Evolutionary conservation across 257 asterid species (phyloP).

Genomic region (Mentha longifolia): DNA sequence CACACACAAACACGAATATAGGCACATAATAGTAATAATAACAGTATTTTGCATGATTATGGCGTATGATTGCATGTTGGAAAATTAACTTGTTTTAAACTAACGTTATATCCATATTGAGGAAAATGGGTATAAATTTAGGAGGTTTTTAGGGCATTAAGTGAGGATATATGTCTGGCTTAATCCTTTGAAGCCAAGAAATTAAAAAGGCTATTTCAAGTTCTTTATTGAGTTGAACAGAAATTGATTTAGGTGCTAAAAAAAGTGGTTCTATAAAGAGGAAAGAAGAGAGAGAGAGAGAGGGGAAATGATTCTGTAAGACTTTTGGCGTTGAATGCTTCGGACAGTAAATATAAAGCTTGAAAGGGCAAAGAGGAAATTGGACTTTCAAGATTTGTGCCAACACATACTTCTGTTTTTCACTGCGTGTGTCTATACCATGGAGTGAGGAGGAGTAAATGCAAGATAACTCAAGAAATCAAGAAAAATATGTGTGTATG

Average conservation of each 20-base stretch:
- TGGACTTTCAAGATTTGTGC: conserved; percentile 32
- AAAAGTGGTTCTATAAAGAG: not conserved
- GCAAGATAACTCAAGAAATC: conserved; percentile 35
- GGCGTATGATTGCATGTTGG: not conserved
- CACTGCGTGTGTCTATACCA: conserved; percentile 27
- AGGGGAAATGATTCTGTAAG: conserved; percentile 11
- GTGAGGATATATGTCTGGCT: not conserved
- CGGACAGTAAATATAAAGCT: conserved; percentile 27
- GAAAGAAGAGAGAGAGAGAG: not conserved
- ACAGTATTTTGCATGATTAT: not conserved
- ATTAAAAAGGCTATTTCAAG: not conserved
- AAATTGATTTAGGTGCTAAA: not conserved
- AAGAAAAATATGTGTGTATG: no score
- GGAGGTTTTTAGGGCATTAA: not conserved
- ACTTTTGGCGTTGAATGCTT: conserved; percentile 37
- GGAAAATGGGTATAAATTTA: no score
- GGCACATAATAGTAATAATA: no score
- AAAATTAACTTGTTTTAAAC: not conserved
- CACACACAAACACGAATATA: no score
- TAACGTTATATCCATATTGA: no score
- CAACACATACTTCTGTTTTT: conserved; percentile 23
- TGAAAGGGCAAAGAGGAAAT: conserved; percentile 19
- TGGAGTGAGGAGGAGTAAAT: conserved; percentile 43
- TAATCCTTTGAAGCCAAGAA: not conserved
- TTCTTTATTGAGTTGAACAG: not conserved